Evolutionary conservation across 2,329 filamentous ascomycete species (phyloP), one percentile per base, ranked within the genome.

Genomic region (Aspergillus sojae): DNA sequence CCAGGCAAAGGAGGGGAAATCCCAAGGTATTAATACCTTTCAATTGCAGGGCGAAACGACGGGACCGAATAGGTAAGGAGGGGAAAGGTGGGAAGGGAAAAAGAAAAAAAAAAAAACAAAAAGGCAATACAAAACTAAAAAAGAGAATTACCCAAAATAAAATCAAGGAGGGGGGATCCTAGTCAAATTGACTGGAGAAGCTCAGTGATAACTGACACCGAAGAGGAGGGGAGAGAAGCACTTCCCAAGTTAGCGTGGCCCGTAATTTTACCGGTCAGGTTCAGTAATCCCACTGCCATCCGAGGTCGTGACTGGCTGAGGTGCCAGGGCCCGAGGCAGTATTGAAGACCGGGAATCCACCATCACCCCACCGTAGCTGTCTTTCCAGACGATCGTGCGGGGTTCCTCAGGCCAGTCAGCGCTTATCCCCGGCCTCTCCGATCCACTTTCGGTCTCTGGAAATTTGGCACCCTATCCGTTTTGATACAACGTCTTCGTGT

Each of bases 351-450:
- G 2, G 4, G 16, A 2, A 4, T n/a, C 48, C 16, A 28, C 48
- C 12, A 4, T 16, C 9, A 52, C 48, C 48, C 52, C 32, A 55
- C 32, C 26, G 6, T 26, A 39, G 32, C 52, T 39, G 52, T 39
- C 32, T 39, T 26, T 55, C 34, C 52, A 39, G 52, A 55, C 32
- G 52, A 55, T 55, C 52, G 52, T 55, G 52, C 52, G 52, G 52
- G 52, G 52, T 55, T 39, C 52, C 11, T 39, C 32, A 6, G 34
- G 11, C 52, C 52, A 55, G 10, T 55, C 52, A 55, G 52, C 52
- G 52, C 52, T 55, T 55, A 39, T 39, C 52, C 32, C 52, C 52
- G 32, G 32, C 52, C 32, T 55, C 5, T 11, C 7, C 10, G 10
- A 21, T 36, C 52, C 52, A 54, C 52, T 54, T 21, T 16, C 16